phyloP scores from a whole-genome alignment of 192 early-diverging fungal genomes.

The Spinellus fusiger region DNA sequence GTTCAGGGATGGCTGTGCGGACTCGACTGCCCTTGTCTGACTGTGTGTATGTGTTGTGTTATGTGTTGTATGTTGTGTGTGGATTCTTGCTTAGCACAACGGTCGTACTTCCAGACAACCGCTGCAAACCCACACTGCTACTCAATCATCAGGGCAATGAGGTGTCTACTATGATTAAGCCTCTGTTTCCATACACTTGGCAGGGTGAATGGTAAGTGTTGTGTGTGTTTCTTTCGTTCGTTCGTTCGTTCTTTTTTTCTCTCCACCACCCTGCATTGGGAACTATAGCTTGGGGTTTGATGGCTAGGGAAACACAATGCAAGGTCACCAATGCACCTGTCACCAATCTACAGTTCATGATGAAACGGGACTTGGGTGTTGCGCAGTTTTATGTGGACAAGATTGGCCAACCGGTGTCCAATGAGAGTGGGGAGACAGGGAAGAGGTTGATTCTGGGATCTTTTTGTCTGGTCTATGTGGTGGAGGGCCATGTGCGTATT shows the following conservation, averaged over 20 bases:
- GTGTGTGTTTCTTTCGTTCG: not conserved
- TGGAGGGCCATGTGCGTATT: conserved; percentile 38
- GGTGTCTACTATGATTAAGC: conserved; percentile 39
- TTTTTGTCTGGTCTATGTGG: conserved; percentile 52
- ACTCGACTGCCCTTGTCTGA: not conserved
- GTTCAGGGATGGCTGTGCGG: not conserved
- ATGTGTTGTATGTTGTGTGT: conserved; percentile 30
- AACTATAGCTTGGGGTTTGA: no score
- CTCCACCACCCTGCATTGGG: no score
- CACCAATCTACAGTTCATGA: conserved; percentile 23
- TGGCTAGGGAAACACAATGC: conserved; percentile 17
- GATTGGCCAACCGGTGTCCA: conserved; percentile 24
- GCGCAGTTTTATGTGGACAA: conserved; percentile 29
- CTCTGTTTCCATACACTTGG: conserved; percentile 53
- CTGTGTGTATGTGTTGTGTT: not conserved
- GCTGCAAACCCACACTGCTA: conserved; percentile 28
- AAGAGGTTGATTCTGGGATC: conserved; percentile 48
- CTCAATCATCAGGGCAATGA: conserved; percentile 52
- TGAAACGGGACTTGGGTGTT: conserved; percentile 25
- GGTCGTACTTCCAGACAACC: conserved; percentile 19
- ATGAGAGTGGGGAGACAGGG: conserved; percentile 26
- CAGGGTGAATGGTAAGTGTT: conserved; percentile 43
- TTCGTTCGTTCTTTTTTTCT: not conserved
- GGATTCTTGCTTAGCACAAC: no score
- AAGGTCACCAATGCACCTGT: conserved; percentile 29